Evolutionary conservation across 225 moss, liverwort and hornwort genomes (phyloP).

Genomic region (Lunularia cruciata): DNA sequence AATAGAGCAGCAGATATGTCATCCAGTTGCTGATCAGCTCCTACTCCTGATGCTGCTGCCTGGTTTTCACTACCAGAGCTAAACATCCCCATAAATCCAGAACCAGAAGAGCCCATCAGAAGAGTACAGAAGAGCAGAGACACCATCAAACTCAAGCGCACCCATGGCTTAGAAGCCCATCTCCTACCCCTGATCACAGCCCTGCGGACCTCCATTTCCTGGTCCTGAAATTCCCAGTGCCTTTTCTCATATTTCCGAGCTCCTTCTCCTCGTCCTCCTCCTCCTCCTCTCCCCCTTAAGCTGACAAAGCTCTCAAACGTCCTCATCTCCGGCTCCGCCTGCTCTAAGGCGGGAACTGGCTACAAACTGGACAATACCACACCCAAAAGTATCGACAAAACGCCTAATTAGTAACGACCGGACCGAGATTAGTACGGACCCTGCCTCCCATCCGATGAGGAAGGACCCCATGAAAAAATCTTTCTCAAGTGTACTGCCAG

Average conservation of each 20-base stretch:
- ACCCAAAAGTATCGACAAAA: too few relatives aligned
- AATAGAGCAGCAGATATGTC: conserved; percentile 21
- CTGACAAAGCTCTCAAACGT: neutral
- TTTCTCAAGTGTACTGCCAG: too few relatives aligned
- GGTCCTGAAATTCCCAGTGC: neutral
- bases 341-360: too few relatives aligned
- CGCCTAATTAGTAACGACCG: too few relatives aligned
- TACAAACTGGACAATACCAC: too few relatives aligned
- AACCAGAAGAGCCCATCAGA: neutral
- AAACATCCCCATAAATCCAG: neutral
- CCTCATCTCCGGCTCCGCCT: conserved; percentile 9
- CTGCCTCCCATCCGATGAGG: too few relatives aligned
- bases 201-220: neutral
- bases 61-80: neutral
- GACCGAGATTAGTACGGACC: too few relatives aligned
- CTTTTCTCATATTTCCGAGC: neutral
- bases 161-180: neutral
- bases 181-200: neutral
- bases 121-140: neutral
- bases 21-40: conserved; percentile 12
- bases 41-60: neutral
- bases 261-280: neutral
- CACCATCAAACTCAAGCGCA: neutral
- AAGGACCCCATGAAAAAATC: too few relatives aligned
- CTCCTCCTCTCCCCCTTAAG: neutral